phyloP scores from a whole-genome alignment of 2,329 filamentous ascomycete species.

The Harringtonia lauricola region DNA sequence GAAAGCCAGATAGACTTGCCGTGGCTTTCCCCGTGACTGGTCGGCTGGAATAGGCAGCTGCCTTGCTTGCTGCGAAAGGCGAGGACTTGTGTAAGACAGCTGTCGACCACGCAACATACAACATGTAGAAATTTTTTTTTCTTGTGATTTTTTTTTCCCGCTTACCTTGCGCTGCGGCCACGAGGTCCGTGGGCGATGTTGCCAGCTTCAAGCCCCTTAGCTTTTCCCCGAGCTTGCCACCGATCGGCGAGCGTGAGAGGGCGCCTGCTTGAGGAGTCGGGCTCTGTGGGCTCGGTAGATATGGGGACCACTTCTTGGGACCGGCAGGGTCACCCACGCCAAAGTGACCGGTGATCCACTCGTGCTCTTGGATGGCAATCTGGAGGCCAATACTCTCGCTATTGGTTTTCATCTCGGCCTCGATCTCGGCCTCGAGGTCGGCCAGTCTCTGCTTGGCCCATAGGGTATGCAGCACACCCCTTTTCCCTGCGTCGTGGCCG shows the following conservation, averaged over 20 bases:
- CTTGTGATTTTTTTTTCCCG: too few species aligned
- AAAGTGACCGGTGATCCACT: conserved; percentile 80
- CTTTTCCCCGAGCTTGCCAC: conserved; percentile 67
- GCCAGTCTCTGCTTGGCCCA: conserved; percentile 79
- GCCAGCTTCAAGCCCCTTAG: conserved; percentile 68
- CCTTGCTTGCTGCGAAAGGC: conserved; percentile 14
- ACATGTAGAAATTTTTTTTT: too few species aligned
- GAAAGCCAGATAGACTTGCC: neutral
- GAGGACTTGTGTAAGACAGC: conserved; percentile 27
- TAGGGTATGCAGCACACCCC: conserved; percentile 77
- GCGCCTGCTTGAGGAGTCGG: conserved; percentile 34
- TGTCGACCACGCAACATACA: neutral
- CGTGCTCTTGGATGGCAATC: conserved; percentile 73
- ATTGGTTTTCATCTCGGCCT: conserved; percentile 59
- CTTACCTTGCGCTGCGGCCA: conserved; percentile 41
- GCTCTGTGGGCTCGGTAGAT: conserved; percentile 12
- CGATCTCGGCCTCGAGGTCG: conserved; percentile 67
- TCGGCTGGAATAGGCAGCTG: neutral
- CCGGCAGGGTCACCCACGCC: conserved; percentile 35
- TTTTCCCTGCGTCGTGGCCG: conserved; percentile 55
- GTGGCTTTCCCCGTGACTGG: neutral
- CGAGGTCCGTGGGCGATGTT: conserved; percentile 57
- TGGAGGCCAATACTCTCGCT: conserved; percentile 72
- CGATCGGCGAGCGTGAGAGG: conserved; percentile 49
- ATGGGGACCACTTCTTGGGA: conserved; percentile 7